phyloP scores from a whole-genome alignment of 1,139 yeast genomes.

The Yarrowia galli region DNA sequence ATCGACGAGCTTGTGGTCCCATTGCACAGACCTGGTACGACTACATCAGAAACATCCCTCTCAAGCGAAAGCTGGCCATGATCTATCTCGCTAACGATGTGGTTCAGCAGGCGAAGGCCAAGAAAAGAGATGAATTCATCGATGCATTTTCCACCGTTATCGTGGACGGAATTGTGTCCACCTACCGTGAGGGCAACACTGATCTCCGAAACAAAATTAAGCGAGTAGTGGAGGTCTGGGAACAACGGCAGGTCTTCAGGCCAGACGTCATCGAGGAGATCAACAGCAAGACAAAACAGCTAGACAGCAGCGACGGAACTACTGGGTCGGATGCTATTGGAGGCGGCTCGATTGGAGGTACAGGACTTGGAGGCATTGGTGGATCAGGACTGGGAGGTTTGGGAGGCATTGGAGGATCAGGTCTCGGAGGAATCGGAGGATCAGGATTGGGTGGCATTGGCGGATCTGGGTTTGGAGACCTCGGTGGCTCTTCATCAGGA shows the following conservation, averaged over 20 bases:
- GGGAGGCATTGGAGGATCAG: conserved; percentile 28
- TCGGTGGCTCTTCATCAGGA: conserved; percentile 11
- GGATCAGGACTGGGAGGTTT: conserved; percentile 37
- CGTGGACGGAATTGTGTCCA: conserved; percentile 51
- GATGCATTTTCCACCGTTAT: conserved; percentile 58
- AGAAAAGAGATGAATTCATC: conserved; percentile 65
- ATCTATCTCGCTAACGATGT: conserved; percentile 84
- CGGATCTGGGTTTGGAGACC: conserved; percentile 29
- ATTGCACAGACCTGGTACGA: conserved; percentile 70
- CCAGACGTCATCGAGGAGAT: conserved; percentile 56
- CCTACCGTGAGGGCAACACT: conserved; percentile 48
- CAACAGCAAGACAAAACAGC: conserved; percentile 49
- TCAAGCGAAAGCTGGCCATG: conserved; percentile 61
- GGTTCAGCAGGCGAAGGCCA: conserved; percentile 78
- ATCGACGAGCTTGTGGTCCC: conserved; percentile 67
- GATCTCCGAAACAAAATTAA: conserved; percentile 62
- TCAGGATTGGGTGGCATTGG: conserved; percentile 28
- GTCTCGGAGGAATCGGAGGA: conserved; percentile 23
- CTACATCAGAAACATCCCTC: conserved; percentile 51
- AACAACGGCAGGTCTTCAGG: conserved; percentile 66
- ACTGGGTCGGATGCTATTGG: conserved; percentile 10
- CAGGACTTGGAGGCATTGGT: conserved; percentile 38
- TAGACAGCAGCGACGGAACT: conserved; percentile 11
- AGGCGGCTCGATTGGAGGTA: conserved; percentile 29
- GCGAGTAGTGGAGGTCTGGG: conserved; percentile 78